Percentiles rank a stretch among this genome's conserved stretches.
Evolutionary conservation across 768 basidiomycete genomes (phyloP).

Genomic region (Tricholoma hemisulphureum): DNA sequence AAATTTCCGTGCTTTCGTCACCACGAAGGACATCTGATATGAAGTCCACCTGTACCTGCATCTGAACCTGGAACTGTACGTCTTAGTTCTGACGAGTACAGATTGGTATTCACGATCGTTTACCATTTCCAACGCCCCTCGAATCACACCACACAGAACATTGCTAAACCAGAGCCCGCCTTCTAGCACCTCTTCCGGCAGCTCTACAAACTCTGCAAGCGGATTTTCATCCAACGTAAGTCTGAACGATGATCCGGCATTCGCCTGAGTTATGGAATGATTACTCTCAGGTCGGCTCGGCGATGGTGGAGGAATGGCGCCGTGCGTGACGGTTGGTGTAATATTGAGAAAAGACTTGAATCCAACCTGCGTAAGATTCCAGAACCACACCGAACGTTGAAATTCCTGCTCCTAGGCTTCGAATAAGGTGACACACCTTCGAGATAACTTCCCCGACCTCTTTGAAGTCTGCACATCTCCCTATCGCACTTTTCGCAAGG

Average conservation of each 20-base stretch:
- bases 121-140: conserved; percentile 97
- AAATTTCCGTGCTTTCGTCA: conserved; percentile 91
- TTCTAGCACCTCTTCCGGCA: conserved; percentile 90
- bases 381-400: neutral
- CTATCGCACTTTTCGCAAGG: conserved; percentile 86
- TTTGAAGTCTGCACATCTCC: conserved; percentile 89
- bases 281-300: conserved; percentile 46
- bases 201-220: conserved; percentile 92
- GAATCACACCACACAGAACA: conserved; percentile 88
- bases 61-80: conserved; percentile 75
- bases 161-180: conserved; percentile 98
- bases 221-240: conserved; percentile 95
- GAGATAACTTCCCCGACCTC: conserved; percentile 95
- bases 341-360: conserved; percentile 98
- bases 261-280: conserved; percentile 38
- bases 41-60: conserved; percentile 90
- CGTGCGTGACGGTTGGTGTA: conserved; percentile 77
- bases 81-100: neutral
- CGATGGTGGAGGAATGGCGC: conserved; percentile 48
- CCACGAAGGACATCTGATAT: conserved; percentile 88
- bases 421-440: conserved; percentile 56
- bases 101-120: conserved; percentile 18
- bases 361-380: conserved; percentile 36
- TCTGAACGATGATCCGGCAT: conserved; percentile 64
- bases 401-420: neutral